phyloP scores from a whole-genome alignment of 2,329 filamentous ascomycete species.

The Metarhizium humberi region DNA sequence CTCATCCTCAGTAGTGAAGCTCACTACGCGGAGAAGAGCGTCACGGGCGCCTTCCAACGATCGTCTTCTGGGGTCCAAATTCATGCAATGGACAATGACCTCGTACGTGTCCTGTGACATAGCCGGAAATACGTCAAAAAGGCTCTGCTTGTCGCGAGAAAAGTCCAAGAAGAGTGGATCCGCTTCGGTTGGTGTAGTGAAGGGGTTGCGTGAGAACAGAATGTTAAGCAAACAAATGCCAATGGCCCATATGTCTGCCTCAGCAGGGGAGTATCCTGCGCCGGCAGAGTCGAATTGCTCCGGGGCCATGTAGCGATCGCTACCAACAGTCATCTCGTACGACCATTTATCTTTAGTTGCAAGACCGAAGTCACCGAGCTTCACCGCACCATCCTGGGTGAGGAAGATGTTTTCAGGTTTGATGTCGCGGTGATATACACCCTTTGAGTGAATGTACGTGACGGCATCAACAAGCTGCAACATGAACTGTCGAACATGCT shows the following conservation, averaged over 20 bases:
- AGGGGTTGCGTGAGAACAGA: slow-evolving; percentile 92
- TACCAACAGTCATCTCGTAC: slow-evolving; percentile 86
- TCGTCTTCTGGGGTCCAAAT: slow-evolving; percentile 81
- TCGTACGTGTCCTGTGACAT: slow-evolving; percentile 99
- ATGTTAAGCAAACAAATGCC: slow-evolving; percentile 95
- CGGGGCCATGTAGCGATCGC: slow-evolving; percentile 97
- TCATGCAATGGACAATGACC: slow-evolving; percentile 83
- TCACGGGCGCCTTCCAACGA: slow-evolving; percentile 71
- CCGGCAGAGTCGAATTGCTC: slow-evolving; percentile 91
- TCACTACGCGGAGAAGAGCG: slow-evolving; percentile 69
- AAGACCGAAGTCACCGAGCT: slow-evolving; percentile 92
- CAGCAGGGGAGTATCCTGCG: slow-evolving; percentile 81
- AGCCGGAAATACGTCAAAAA: slow-evolving; percentile 96
- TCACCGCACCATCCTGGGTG: slow-evolving; percentile 77
- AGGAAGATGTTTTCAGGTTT: slow-evolving; percentile 99
- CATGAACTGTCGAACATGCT: slow-evolving; percentile 97
- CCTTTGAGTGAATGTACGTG: slow-evolving; percentile 81
- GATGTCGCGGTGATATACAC: slow-evolving; percentile 94
- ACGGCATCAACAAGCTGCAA: slow-evolving; percentile 84
- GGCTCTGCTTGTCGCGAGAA: slow-evolving; percentile 81
- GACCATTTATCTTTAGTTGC: slow-evolving; percentile 87
- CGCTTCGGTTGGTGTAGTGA: slow-evolving; percentile 80
- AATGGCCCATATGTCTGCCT: slow-evolving; percentile 95
- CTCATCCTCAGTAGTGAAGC: slow-evolving; percentile 92
- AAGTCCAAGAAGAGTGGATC: slow-evolving; percentile 93